These are phyloP conservation scores for Saturnispora diversa DNA, from an alignment of 805 yeast species.

Conservation along the genomic window DNA sequence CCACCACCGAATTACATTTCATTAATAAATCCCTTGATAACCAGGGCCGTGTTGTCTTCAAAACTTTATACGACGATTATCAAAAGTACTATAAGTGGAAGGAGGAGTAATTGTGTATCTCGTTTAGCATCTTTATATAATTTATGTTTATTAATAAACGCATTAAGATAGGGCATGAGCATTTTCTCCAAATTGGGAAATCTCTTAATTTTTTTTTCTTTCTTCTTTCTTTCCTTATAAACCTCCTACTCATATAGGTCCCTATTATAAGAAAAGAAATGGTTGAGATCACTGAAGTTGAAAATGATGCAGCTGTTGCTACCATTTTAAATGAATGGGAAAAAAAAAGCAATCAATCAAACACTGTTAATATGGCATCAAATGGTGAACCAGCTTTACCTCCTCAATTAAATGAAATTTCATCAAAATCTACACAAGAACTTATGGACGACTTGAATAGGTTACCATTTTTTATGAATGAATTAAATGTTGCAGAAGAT, in stretches of 20 bases:
- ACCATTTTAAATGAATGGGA: constrained; percentile 29
- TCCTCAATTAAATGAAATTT: constrained; percentile 64
- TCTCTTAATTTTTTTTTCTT: background rate
- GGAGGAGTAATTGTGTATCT: constrained; percentile 33
- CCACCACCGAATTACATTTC: constrained; percentile 54
- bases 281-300: constrained; percentile 27
- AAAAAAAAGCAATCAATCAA: constrained; percentile 5
- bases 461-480: constrained; percentile 91
- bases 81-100: constrained; percentile 77
- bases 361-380: constrained; percentile 16
- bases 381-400: constrained; percentile 69
- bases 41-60: constrained; percentile 62
- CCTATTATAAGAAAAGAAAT: constrained; percentile 11
- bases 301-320: constrained; percentile 18
- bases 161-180: too few relatives aligned
- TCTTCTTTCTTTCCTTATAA: background rate
- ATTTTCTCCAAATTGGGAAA: background rate
- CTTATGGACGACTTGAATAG: constrained; percentile 70
- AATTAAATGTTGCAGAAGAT: constrained; percentile 64
- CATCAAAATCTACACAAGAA: constrained; percentile 64
- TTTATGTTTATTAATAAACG: too few relatives aligned
- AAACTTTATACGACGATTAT: constrained; percentile 62
- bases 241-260: background rate
- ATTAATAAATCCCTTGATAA: constrained; percentile 59
- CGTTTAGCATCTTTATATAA: background rate